Evolutionary conservation across 2,329 filamentous ascomycete species (phyloP), one percentile per base, ranked within the genome.

Genomic region (Chaetomiaceae sp.): DNA sequence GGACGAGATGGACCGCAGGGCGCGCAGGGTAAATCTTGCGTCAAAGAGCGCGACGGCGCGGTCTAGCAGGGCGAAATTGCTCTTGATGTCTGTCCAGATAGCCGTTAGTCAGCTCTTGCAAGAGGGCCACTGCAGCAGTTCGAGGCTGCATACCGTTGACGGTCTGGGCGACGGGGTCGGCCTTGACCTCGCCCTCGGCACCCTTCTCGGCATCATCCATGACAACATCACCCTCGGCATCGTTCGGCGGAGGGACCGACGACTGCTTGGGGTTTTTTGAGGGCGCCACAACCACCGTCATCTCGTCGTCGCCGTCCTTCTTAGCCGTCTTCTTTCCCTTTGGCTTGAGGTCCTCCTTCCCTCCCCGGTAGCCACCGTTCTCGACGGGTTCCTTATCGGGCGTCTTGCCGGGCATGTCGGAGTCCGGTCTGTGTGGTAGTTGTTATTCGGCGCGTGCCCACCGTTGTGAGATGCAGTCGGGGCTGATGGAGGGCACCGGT

Each of bases 1-100:
- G 51, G 91, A 91, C 37, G 94, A 96, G 75, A 97, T 95, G 64
- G 91, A 95, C 66, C 94, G 88, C 60, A 99, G 82, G 58, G 94
- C 94, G 68, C 94, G 84, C 60, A 99, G 87, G 53, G 92, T 90
- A 75, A 96, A 99, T 76, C 94, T 86, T 55, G 91, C 84, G 74
- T 99, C 94, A 71, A 97, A 99, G 65, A 95, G 84, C 61, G 85
- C 80, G 60, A 99, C 92, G 61, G 91, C 94, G 66, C 91, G 88
- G 67, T 96, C 91, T 67, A 99, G 81, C 61, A 99, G 81, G 48
- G 84, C 83, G 69, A 96, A 96, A 75, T 95, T 96, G 79, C 83
- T 86, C 75, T 91, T 94, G 75, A 99, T 95, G 72, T 96, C 94
- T 97, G 68, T 53, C 47, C 23, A 17, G 3, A 3, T 6, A 14